Evolutionary conservation across 768 basidiomycete genomes (phyloP), one percentile per base, ranked within the genome.

Genomic region (Jaapia argillacea): DNA sequence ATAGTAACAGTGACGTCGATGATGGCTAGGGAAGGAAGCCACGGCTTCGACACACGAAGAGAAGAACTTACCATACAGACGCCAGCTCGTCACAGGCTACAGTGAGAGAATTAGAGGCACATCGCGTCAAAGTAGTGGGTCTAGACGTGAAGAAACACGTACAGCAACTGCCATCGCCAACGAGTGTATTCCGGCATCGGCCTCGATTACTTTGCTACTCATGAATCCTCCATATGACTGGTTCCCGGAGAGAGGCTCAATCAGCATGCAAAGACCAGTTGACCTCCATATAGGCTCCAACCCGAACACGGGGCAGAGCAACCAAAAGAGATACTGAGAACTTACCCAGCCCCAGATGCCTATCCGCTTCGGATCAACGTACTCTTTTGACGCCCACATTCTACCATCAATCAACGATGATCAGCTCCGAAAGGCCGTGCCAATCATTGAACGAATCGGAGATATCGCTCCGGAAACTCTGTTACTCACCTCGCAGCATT

Each of bases 321-420:
- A 24, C 24, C 37, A 35, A 21, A 10, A 16, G 41, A 6, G 4
- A 7, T 18, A 25, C 25, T 43, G 6, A 40, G 4, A 10, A 65
- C 85, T 58, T 48, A 91, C 89, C 94, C 96, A 98, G 35, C 96
- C 96, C 93, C 93, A 97, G 41, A 98, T 84, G 0, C 94, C 96
- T 38, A 98, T 86, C 36, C 91, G 70, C 58, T 75, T 78, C 28
- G 77, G 69, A 59, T 99, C 96, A 1, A 98, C 85, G 57, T 97
- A 98, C 13, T 75, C 69, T 61, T 85, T 88, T 50, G 79, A 70
- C 2, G 84, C 87, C 87, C 90, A 96, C 38, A 81, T 64, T 44
- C 87, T 87, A 46, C 10, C 20, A 23, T 39, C 36, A 31, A 24
- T 20, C 33, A 16, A 10, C 28, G 10, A 10, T 10, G 28, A 33